Conservation (phyloP, 2,329 filamentous ascomycete genomes). For the Biscogniauxia sp. region DNA sequence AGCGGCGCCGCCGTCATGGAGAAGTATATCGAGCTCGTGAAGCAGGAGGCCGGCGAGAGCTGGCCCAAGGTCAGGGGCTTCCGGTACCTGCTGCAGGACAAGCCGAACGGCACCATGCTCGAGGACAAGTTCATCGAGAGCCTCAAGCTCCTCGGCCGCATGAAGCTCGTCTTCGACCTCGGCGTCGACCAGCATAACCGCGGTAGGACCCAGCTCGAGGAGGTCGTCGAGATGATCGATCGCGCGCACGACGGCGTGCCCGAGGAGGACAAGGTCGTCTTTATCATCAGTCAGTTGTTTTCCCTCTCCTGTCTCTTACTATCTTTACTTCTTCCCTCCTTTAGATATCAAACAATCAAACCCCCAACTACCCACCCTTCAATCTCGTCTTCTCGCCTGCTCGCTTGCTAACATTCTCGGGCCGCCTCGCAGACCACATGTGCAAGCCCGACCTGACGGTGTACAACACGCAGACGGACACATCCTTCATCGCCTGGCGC, state of each 20-base stretch:
- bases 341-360: too few species aligned
- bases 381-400: too few species aligned
- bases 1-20: slow-evolving; percentile 59
- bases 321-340: too few species aligned
- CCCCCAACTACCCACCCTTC: too few species aligned
- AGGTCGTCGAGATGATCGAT: slow-evolving; percentile 68
- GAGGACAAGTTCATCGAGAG: slow-evolving; percentile 61
- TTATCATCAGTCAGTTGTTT: slow-evolving; percentile 64
- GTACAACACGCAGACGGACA: slow-evolving; percentile 52
- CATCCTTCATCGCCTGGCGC: slow-evolving; percentile 67
- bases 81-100: slow-evolving; percentile 79
- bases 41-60: slow-evolving; percentile 59
- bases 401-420: too few species aligned
- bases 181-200: slow-evolving; percentile 79
- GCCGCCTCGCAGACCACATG: slow-evolving; percentile 65
- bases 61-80: slow-evolving; percentile 75
- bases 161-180: slow-evolving; percentile 73
- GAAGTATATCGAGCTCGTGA: slow-evolving; percentile 62
- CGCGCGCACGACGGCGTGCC: slow-evolving; percentile 61
- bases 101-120: slow-evolving; percentile 64
- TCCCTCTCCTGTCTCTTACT: not conserved
- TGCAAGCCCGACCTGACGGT: slow-evolving; percentile 80
- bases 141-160: slow-evolving; percentile 62
- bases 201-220: slow-evolving; percentile 70
- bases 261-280: slow-evolving; percentile 58